A percentile compares a stretch with the other conserved stretches of the same genome.
Conservation (phyloP, 192 early-diverging fungal genomes). For the Rhizoclosmatium globosum region DNA sequence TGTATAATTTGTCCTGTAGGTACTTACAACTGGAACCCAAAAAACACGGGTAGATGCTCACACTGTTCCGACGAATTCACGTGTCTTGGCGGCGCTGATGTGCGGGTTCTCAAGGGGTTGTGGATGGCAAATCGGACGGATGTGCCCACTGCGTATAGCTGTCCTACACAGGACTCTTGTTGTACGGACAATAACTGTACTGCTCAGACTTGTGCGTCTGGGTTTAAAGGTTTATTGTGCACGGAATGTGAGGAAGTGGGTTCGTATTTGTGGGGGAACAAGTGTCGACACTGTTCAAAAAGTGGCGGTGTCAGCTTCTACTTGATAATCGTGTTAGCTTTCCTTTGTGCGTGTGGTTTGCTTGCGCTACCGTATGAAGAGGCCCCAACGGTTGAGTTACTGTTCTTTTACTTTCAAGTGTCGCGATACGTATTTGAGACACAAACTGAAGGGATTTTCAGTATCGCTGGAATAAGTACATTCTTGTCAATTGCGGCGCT, state of each 20-base stretch:
- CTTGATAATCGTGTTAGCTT: conserved; percentile 5
- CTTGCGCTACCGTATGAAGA: conserved; percentile 18
- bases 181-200: conserved; percentile 22
- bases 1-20: conserved; percentile 9
- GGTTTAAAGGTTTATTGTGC: conserved; percentile 25
- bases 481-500: conserved; percentile 24
- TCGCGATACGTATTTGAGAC: conserved; percentile 4
- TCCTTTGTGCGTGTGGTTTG: not conserved
- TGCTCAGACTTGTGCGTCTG: not conserved
- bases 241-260: conserved; percentile 22
- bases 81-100: conserved; percentile 19
- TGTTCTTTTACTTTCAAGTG: conserved; percentile 38
- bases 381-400: conserved; percentile 27
- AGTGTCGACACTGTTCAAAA: not conserved
- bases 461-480: not conserved
- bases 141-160: conserved; percentile 15
- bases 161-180: conserved; percentile 19
- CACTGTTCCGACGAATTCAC: not conserved
- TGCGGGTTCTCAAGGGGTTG: conserved; percentile 2
- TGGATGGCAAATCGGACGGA: conserved; percentile 11
- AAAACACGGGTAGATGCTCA: conserved; percentile 6
- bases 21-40: conserved; percentile 24
- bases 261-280: conserved; percentile 13
- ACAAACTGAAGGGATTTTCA: not conserved
- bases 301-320: conserved; percentile 2